phyloP scores from a whole-genome alignment of 352 stramenopile genomes.

The Pythium brassicae region DNA sequence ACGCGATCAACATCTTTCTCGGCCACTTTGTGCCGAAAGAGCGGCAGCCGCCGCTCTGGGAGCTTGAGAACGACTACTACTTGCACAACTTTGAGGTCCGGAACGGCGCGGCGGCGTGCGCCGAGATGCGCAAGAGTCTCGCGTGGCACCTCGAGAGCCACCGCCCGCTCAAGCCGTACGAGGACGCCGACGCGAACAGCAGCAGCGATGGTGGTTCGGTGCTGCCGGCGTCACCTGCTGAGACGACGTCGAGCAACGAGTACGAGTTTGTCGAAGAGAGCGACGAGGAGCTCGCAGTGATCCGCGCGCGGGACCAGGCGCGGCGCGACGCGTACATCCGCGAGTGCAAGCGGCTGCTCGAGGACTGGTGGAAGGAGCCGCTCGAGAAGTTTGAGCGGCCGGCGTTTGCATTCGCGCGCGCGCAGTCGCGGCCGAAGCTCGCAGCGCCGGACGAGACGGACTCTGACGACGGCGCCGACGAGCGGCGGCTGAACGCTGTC shows the following conservation, averaged over 20 bases:
- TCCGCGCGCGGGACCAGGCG: slow-evolving; percentile 28
- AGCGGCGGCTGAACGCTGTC: background rate
- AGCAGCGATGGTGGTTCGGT: background rate
- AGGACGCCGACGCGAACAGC: slow-evolving; percentile 2
- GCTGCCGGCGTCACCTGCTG: slow-evolving; percentile 3
- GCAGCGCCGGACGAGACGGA: slow-evolving; percentile 11
- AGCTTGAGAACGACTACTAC: slow-evolving; percentile 88
- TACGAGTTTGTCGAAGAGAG: slow-evolving; percentile 20
- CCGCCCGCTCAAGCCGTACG: slow-evolving; percentile 11
- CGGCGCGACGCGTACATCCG: slow-evolving; percentile 72
- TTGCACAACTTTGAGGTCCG: slow-evolving; percentile 88
- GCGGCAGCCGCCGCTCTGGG: slow-evolving; percentile 66
- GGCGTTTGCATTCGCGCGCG: slow-evolving; percentile 18
- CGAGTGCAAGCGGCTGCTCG: slow-evolving; percentile 69
- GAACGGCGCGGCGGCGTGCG: slow-evolving; percentile 55
- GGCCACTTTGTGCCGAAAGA: slow-evolving; percentile 86
- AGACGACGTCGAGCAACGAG: slow-evolving; percentile 18
- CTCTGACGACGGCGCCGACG: slow-evolving; percentile 11
- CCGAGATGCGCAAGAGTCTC: slow-evolving; percentile 60
- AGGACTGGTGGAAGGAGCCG: slow-evolving; percentile 86
- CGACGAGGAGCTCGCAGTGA: slow-evolving; percentile 17
- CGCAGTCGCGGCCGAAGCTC: slow-evolving; percentile 9
- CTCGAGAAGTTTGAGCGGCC: slow-evolving; percentile 67
- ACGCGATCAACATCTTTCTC: slow-evolving; percentile 99
- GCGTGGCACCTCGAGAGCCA: slow-evolving; percentile 64